Base-by-base conservation (phyloP, 257 asterid genomes). In the Marsdenia floribunda region DNA sequence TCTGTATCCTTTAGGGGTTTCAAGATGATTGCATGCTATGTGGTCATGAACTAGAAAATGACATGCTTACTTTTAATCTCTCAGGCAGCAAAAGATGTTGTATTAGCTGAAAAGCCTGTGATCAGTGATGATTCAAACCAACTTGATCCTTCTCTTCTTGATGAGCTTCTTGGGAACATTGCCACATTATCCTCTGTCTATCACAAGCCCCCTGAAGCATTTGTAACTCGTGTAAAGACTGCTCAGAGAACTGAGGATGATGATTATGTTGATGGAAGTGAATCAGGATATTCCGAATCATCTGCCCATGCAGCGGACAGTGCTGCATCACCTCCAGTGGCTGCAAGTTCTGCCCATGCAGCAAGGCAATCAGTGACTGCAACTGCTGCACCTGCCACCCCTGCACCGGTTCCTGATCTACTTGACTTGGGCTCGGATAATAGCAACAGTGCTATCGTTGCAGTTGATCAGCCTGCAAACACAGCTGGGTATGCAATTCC, bases 71-170 rank as follows among this genome's bases (percentile, higher is more conserved):
- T 78, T 50, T 49, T 68, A 44, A 4, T 74, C 74, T 78, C 81
- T 78, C 96, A 95, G 99, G 99, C 99, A 71, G 98, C 99, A 57
- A 95, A 95, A 86, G 98, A 95, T 89, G 96, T 95, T 66, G 99
- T 95, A 76, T 82, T 95, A 81, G 98, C 98, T 70, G 99, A 95
- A 84, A 95, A 95, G 86, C 99, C 99, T 14, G 96, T 95, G 81
- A 95, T 95, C 64, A 88, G 97, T 79, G 99, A 95, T 76, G 97
- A 92, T 86, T 92, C 98, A 12, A 95, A 92, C 79, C 97, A 83
- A 84, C 90, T 92, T 60, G 99, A 95, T 47, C 86, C 97, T 80
- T 92, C 98, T 83, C 93, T 95, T 37, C 85, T 95, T 74, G 99
- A 92, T 68, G 99, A 95, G 86, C 99, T 95, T 76, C 93, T 95